These are phyloP conservation scores for Lumnitzera littorea DNA, from an alignment of 345 rosid genomes.

Conservation along the genomic window DNA sequence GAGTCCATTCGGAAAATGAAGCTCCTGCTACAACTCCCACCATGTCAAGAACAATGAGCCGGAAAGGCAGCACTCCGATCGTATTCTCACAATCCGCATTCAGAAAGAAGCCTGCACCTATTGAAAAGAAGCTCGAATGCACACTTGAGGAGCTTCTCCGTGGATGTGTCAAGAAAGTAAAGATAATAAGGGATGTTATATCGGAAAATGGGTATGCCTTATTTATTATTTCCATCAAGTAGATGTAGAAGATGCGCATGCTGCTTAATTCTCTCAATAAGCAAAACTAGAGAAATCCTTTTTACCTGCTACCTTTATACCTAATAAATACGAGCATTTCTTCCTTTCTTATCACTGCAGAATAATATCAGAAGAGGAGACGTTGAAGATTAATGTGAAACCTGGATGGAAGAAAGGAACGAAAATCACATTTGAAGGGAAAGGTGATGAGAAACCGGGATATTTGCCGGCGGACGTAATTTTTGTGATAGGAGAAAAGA, in stretches of 20 bases:
- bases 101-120: slow-evolving; percentile 45
- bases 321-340: neutral
- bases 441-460: slow-evolving; percentile 76
- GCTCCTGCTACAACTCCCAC: neutral
- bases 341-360: slow-evolving; percentile 19
- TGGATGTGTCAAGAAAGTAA: slow-evolving; percentile 58
- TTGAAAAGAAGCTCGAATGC: slow-evolving; percentile 64
- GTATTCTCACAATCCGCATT: slow-evolving; percentile 64
- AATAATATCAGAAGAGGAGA: slow-evolving; percentile 56
- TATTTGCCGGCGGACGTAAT: slow-evolving; percentile 59
- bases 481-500: slow-evolving; percentile 50
- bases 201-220: slow-evolving; percentile 48
- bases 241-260: neutral
- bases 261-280: neutral
- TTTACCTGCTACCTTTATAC: neutral
- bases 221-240: neutral
- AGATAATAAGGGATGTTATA: slow-evolving; percentile 47
- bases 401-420: slow-evolving; percentile 97
- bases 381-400: slow-evolving; percentile 46
- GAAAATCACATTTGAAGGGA: slow-evolving; percentile 74
- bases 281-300: neutral
- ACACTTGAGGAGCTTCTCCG: slow-evolving; percentile 67
- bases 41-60: slow-evolving; percentile 7
- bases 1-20: neutral
- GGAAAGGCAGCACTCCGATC: slow-evolving; percentile 32